phyloP scores from a whole-genome alignment of 2,329 filamentous ascomycete genomes.

The Talaromyces sp. region DNA sequence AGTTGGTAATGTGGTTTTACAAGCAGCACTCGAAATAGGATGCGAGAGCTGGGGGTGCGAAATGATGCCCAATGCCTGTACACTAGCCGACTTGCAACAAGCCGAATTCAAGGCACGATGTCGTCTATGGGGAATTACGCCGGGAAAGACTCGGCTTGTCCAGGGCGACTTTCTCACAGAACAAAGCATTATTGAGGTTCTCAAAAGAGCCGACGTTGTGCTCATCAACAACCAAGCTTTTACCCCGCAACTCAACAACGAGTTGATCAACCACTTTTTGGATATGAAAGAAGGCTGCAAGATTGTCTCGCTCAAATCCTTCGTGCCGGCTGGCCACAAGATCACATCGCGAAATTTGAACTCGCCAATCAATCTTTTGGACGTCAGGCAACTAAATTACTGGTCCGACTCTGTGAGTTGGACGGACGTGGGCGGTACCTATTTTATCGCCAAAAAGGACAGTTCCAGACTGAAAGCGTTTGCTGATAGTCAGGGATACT shows the following conservation, averaged over 20 bases:
- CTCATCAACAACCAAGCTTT: conserved; percentile 98
- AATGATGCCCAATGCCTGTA: conserved; percentile 87
- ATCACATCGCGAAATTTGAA: conserved; percentile 71
- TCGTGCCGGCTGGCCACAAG: conserved; percentile 76
- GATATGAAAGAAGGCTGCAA: conserved; percentile 88
- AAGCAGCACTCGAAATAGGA: conserved; percentile 87
- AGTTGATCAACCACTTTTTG: conserved; percentile 81
- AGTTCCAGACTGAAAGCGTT: conserved; percentile 52
- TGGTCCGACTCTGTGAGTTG: conserved; percentile 75
- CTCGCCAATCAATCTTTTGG: conserved; percentile 75
- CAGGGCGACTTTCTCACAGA: conserved; percentile 80
- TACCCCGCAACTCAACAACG: conserved; percentile 78
- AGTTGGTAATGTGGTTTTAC: conserved; percentile 91
- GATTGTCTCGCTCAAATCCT: conserved; percentile 88
- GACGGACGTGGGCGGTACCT: conserved; percentile 78
- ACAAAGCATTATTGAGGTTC: conserved; percentile 63
- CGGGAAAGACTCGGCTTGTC: conserved; percentile 75
- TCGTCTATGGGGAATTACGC: conserved; percentile 79
- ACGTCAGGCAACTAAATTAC: conserved; percentile 70
- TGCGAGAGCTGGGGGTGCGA: conserved; percentile 96
- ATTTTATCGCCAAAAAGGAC: conserved; percentile 84
- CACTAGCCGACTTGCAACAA: conserved; percentile 74
- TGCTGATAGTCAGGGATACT: conserved; percentile 28
- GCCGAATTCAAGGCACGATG: conserved; percentile 81
- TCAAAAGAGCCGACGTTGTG: conserved; percentile 88